A percentile compares a stretch with the other conserved stretches of the same genome.
phyloP scores from a whole-genome alignment of 257 asterid genomes.

The Echium plantagineum region DNA sequence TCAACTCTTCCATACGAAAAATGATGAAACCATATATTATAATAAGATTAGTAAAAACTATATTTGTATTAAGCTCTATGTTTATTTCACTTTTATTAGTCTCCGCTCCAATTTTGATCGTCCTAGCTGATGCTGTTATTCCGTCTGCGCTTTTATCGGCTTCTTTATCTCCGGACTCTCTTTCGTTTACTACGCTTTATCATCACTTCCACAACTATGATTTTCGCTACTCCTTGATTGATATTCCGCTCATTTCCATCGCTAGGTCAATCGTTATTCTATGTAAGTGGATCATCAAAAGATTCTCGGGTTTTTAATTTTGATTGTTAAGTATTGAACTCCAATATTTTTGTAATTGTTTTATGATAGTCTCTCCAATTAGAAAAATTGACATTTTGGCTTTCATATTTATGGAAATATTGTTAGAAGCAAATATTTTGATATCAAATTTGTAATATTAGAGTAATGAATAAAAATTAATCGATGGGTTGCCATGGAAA shows the following conservation, averaged over 20 bases:
- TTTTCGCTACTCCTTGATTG: slow-evolving; percentile 77
- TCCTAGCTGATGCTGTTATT: slow-evolving; percentile 67
- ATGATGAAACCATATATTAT: slow-evolving; percentile 27
- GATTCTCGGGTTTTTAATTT: too few relatives aligned
- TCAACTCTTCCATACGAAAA: not conserved
- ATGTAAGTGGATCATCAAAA: slow-evolving; percentile 32
- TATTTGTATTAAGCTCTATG: slow-evolving; percentile 64
- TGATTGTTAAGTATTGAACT: too few relatives aligned
- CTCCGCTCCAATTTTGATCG: slow-evolving; percentile 71
- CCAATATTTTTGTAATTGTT: too few relatives aligned
- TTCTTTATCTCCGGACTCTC: slow-evolving; percentile 31
- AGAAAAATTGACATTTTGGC: too few relatives aligned
- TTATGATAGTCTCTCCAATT: too few relatives aligned
- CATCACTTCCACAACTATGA: slow-evolving; percentile 52
- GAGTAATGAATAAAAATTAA: too few relatives aligned
- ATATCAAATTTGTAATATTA: too few relatives aligned
- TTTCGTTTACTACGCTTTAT: slow-evolving; percentile 16
- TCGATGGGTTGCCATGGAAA: too few relatives aligned
- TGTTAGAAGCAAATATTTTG: too few relatives aligned
- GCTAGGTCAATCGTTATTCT: slow-evolving; percentile 70
- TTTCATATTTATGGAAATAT: too few relatives aligned
- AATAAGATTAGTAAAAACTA: slow-evolving; percentile 71
- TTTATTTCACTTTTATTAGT: slow-evolving; percentile 54
- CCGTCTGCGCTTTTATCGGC: slow-evolving; percentile 85
- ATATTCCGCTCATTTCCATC: slow-evolving; percentile 75